These are phyloP conservation scores for Tardiomyces depauwii DNA, from an alignment of 1,139 yeast genomes.

Conservation along the genomic window DNA sequence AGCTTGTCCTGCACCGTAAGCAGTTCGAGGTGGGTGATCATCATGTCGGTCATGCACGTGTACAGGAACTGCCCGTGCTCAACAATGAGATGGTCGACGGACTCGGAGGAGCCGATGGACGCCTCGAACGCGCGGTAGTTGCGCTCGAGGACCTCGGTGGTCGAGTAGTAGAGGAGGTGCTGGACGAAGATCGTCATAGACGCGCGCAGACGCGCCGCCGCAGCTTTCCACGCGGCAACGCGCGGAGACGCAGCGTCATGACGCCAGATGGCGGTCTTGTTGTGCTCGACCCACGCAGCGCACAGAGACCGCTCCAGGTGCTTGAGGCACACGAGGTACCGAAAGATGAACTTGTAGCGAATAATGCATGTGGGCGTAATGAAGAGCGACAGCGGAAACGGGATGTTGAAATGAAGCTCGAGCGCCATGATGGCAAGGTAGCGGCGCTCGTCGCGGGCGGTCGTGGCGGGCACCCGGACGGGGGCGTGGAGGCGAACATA, in stretches of 20 bases:
- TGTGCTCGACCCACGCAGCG: constrained; percentile 64
- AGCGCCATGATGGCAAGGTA: constrained; percentile 42
- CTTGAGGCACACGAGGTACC: constrained; percentile 55
- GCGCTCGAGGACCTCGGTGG: constrained; percentile 49
- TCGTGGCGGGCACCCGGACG: too few species aligned
- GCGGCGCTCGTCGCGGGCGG: neutral
- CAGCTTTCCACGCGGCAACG: constrained; percentile 45
- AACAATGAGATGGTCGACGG: constrained; percentile 41
- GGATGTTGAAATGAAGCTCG: constrained; percentile 57
- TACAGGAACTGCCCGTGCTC: constrained; percentile 50
- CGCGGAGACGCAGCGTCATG: constrained; percentile 17
- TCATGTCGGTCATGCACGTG: constrained; percentile 54
- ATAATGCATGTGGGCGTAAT: constrained; percentile 59
- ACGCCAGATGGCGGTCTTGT: constrained; percentile 59
- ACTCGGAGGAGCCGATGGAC: constrained; percentile 23
- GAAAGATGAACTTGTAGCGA: constrained; percentile 71
- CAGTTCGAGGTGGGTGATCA: constrained; percentile 51
- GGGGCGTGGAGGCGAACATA: too few species aligned
- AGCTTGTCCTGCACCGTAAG: constrained; percentile 32
- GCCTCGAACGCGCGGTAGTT: constrained; percentile 38
- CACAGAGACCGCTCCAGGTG: constrained; percentile 51
- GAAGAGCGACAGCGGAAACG: constrained; percentile 78
- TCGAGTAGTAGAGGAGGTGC: constrained; percentile 45
- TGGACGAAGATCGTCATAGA: constrained; percentile 52
- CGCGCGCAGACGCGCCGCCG: constrained; percentile 46